Conservation (phyloP, 257 asterid species). For the Penstemon newberryi region DNA sequence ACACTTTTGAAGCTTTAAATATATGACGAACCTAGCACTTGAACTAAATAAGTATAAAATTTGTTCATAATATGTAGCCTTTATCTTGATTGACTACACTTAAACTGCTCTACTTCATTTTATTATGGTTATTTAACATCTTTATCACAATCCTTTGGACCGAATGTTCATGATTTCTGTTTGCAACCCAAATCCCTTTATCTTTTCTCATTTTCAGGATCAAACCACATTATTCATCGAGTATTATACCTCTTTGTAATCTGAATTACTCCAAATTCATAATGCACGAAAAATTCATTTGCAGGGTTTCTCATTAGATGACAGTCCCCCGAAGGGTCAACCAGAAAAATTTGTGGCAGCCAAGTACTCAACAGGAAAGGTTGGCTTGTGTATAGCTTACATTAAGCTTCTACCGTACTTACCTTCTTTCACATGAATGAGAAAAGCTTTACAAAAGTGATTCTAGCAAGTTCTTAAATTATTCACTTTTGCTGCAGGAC, state of each 20-base stretch:
- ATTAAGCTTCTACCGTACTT: not conserved
- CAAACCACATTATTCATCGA: not conserved
- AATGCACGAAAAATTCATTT: conserved; percentile 21
- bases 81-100: conserved; percentile 1
- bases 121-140: too few species aligned
- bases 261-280: not conserved
- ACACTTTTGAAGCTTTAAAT: not conserved
- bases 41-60: not conserved
- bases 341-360: conserved; percentile 88
- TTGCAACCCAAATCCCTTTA: too few species aligned
- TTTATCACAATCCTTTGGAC: too few species aligned
- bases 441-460: conserved; percentile 16
- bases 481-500: conserved; percentile 68
- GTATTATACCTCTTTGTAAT: conserved; percentile 1
- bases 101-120: not conserved
- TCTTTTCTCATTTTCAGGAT: not conserved
- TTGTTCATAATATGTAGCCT: not conserved
- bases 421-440: conserved; percentile 36
- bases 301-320: conserved; percentile 78
- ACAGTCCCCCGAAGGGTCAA: conserved; percentile 40
- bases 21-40: not conserved
- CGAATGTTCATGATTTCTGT: too few species aligned
- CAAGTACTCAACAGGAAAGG: conserved; percentile 89
- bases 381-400: conserved; percentile 33
- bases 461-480: conserved; percentile 29